phyloP scores from a whole-genome alignment of 768 basidiomycete species.

The Boletus tylopilopsis region DNA sequence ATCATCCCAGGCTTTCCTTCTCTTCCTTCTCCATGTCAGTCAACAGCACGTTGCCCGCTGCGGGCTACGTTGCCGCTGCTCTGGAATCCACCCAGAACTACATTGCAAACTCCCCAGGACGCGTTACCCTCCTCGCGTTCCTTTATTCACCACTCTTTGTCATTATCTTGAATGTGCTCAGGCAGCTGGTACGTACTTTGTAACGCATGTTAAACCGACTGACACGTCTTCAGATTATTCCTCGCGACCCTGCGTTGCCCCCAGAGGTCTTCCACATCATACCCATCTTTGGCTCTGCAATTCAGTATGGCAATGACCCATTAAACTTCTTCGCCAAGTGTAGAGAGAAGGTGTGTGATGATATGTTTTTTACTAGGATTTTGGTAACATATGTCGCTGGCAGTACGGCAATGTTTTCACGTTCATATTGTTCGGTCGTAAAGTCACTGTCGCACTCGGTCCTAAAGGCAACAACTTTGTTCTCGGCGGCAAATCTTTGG shows the following conservation, averaged over 20 bases:
- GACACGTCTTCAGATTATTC: slow-evolving; percentile 49
- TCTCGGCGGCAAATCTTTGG: slow-evolving; percentile 88
- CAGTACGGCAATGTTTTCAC: slow-evolving; percentile 98
- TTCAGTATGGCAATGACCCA: slow-evolving; percentile 89
- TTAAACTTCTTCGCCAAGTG: slow-evolving; percentile 80
- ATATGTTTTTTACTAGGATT: neutral
- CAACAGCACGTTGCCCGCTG: slow-evolving; percentile 17
- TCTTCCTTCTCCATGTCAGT: slow-evolving; percentile 23
- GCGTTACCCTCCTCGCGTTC: slow-evolving; percentile 38
- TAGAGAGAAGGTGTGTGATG: slow-evolving; percentile 65
- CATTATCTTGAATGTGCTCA: slow-evolving; percentile 69
- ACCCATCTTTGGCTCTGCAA: slow-evolving; percentile 86
- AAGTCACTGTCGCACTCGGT: slow-evolving; percentile 87
- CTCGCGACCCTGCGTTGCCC: slow-evolving; percentile 68
- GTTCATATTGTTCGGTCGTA: slow-evolving; percentile 85
- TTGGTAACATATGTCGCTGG: neutral
- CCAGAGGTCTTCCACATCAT: slow-evolving; percentile 93
- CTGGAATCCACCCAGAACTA: slow-evolving; percentile 19
- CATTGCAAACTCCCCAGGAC: slow-evolving; percentile 22
- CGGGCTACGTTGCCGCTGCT: slow-evolving; percentile 24
- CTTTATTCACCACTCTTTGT: slow-evolving; percentile 67
- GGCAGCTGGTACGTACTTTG: slow-evolving; percentile 62
- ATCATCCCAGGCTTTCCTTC: neutral
- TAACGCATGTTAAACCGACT: neutral
- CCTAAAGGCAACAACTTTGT: slow-evolving; percentile 92